Base-by-base conservation (phyloP, 1,139 yeast species). In the Saccharomyces hybrid region DNA sequence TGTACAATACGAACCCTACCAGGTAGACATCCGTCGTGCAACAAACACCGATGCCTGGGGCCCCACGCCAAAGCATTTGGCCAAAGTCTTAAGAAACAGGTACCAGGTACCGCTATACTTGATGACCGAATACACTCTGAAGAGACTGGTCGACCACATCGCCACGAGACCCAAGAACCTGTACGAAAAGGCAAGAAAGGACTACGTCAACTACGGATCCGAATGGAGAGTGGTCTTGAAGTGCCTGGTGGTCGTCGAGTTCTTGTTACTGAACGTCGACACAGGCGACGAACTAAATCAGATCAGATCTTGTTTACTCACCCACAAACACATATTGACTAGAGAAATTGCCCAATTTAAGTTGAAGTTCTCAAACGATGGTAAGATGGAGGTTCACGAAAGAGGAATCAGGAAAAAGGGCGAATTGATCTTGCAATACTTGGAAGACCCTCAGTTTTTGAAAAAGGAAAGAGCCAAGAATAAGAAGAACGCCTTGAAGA, bases 11-110 rank as follows among this genome's bases (percentile, higher is more conserved):
- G 73, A 69, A 50, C 72, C 73, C 2, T 69, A 69, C 54, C 73
- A 69, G 55, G 68, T 73, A 14, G 69, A 70, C 51, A 67, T 75
- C 4, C 64, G 79, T 54, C 72, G 73, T 54, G 75, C 78, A 5
- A 76, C 79, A 12, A 76, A 75, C 52, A 76, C 78, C 4, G 79
- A 76, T 58, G 61, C 74, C 2, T 76, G 79, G 79, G 79, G 79
- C 3, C 79, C 79, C 7, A 73, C 78, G 0, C 67, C 73, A 8
- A 67, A 70, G 50, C 77, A 76, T 57, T 60, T 74, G 57, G 64
- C 65, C 31, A 72, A 72, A 51, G 70, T 72, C n/a, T 28, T 63
- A 50, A 60, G 71, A 49, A 65, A 69, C 54, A 60, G 69, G 54
- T 63, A 61, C 50, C 69, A 67, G 54, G 70, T 68, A 3, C 70